Evolutionary conservation across 164 flowering plant species (phyloP).

Genomic region (Pachysandra terminalis): DNA sequence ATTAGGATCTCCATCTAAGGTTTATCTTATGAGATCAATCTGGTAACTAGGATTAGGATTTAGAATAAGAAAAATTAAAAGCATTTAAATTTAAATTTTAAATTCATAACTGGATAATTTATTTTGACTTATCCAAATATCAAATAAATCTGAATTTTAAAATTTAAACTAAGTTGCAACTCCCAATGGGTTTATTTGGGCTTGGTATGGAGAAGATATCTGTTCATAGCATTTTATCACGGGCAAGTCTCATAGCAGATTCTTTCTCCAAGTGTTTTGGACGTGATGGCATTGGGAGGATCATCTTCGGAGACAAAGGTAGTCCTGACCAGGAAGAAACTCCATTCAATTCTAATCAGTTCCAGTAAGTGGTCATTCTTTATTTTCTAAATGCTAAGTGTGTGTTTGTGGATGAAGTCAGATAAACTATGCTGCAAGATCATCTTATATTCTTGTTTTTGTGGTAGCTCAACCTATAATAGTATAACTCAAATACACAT

Average conservation of each 20-base stretch:
- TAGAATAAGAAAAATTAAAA: too few species aligned
- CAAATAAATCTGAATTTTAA: too few species aligned
- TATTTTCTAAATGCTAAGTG: conserved; percentile 16
- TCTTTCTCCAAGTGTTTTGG: conserved; percentile 83
- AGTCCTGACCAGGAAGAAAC: conserved; percentile 64
- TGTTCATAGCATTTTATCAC: conserved; percentile 58
- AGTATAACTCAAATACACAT: conserved; percentile 43
- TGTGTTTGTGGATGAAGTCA: background rate
- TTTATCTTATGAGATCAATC: too few species aligned
- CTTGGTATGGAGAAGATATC: conserved; percentile 63
- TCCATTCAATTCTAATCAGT: conserved; percentile 49
- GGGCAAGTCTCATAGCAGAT: conserved; percentile 47
- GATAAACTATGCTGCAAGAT: background rate
- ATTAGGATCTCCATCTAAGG: too few species aligned
- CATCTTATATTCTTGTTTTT: background rate
- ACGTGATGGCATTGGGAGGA: conserved; percentile 58
- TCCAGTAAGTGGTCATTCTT: conserved; percentile 50
- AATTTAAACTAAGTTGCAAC: too few species aligned
- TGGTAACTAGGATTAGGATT: too few species aligned
- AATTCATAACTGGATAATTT: too few species aligned
- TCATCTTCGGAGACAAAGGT: conserved; percentile 70
- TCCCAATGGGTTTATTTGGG: conserved; percentile 71
- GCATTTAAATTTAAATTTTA: too few species aligned
- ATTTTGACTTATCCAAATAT: too few species aligned
- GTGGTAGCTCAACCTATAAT: conserved; percentile 56